Evolutionary conservation across 1,284 basidiomycete genomes (phyloP).

Genomic region (Filobasidium uniguttulatum): DNA sequence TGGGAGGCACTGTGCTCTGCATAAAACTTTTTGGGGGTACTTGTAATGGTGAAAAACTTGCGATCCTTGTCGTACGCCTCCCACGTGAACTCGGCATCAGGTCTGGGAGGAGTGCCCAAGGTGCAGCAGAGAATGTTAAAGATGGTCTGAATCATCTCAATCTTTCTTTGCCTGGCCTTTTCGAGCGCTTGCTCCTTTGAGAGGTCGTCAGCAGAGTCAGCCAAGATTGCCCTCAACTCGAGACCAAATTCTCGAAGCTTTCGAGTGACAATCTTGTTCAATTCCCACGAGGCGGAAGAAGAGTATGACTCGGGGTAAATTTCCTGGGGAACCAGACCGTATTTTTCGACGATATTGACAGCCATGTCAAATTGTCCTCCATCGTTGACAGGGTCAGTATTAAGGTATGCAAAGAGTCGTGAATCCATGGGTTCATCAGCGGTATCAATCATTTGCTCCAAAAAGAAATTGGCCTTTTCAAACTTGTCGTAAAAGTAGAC

Average conservation of each 20-base stretch:
- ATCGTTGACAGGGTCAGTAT: slow-evolving; percentile 66
- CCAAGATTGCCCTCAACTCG: slow-evolving; percentile 57
- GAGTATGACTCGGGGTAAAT: slow-evolving; percentile 77
- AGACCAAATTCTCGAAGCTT: slow-evolving; percentile 85
- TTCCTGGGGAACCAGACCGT: slow-evolving; percentile 68
- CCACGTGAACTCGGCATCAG: slow-evolving; percentile 63
- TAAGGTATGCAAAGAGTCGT: slow-evolving; percentile 63
- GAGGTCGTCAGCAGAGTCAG: no score
- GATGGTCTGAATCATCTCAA: slow-evolving; percentile 66
- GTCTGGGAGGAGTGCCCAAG: slow-evolving; percentile 66
- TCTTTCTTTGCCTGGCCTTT: slow-evolving; percentile 49
- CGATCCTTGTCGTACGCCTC: slow-evolving; percentile 73
- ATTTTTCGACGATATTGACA: slow-evolving; percentile 69
- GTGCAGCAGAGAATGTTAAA: slow-evolving; percentile 77
- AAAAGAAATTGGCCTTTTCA: slow-evolving; percentile 88
- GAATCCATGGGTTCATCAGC: slow-evolving; percentile 68
- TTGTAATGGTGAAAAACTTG: slow-evolving; percentile 57
- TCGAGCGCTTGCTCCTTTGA: slow-evolving; percentile 14
- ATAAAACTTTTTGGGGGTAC: slow-evolving; percentile 70
- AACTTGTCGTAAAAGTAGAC: slow-evolving; percentile 91
- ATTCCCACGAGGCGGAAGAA: slow-evolving; percentile 55
- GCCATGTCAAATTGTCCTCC: slow-evolving; percentile 95
- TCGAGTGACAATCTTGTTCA: slow-evolving; percentile 68
- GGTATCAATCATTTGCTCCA: slow-evolving; percentile 60
- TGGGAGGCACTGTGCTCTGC: slow-evolving; percentile 40